Evolutionary conservation across 163 green algal species (phyloP).

Genomic region (Scenedesmus sp.): DNA sequence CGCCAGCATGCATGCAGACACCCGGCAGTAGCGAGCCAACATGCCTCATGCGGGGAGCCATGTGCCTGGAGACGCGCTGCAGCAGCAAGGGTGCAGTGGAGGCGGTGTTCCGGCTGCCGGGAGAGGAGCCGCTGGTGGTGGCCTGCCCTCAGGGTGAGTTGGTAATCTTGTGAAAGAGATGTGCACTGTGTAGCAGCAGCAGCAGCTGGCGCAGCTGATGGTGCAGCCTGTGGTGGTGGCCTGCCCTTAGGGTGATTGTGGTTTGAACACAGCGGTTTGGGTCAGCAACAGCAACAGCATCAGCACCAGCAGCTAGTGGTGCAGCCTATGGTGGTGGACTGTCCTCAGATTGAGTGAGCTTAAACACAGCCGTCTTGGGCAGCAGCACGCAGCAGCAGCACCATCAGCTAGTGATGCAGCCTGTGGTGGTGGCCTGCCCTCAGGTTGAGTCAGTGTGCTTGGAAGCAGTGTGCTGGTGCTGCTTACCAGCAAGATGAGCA

Average conservation of each 20-base stretch:
- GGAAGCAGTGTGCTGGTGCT: no score
- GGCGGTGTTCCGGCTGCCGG: slow-evolving; percentile 26
- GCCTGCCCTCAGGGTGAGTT: slow-evolving; percentile 30
- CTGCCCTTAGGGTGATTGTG: no score
- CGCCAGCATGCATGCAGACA: not conserved
- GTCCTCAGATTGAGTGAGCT: slow-evolving; percentile 8
- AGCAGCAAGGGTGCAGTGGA: not conserved
- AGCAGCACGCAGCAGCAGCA: not conserved
- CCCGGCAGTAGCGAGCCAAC: not conserved
- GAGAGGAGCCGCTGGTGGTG: not conserved
- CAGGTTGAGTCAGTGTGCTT: no score
- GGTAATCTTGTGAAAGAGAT: not conserved
- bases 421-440: no score
- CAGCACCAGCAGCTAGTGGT: not conserved
- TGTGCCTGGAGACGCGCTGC: slow-evolving; percentile 42
- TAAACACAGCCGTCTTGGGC: not conserved
- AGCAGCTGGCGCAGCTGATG: not conserved
- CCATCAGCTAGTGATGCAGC: not conserved
- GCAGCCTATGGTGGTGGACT: not conserved
- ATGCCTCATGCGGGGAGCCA: slow-evolving; percentile 42
- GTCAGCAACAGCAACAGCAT: not conserved
- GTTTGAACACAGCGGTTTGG: no score
- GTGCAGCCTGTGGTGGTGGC: not conserved
- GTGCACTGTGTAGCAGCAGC: not conserved
- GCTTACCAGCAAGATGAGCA: no score